Evolutionary conservation across 176 grass and related monocot genomes (phyloP), one percentile per base, ranked within the genome.

Genomic region (Oryza longistaminata): DNA sequence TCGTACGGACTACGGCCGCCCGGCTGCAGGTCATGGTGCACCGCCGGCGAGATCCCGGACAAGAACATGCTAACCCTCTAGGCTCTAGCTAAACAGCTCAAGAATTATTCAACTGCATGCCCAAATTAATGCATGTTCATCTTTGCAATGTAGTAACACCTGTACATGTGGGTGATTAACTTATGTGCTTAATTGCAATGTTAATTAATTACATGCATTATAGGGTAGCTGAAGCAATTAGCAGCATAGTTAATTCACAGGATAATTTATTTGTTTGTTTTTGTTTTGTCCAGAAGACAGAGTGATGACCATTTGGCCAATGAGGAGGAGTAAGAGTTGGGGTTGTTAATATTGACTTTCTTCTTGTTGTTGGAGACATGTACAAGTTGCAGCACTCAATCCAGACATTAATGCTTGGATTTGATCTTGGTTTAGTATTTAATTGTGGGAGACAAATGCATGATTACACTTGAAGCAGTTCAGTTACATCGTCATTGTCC

Each of bases 311-410:
- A 66, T 35, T 33, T 19, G 76, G 26, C 76, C 48, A 49, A 70
- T 75, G 75, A 66, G 46, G 43, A 35, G 9, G 26, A 68, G 44
- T 69, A 80, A 4, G 62, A 64, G 62, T 74, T 70, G 37, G 75
- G 61, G 37, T 10, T 24, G 48, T 78, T 61, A 80, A 48, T 40
- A 80, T 48, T 89, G 82, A 89, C 82, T 70, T 85, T 81, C 14
- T 27, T 58, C 21, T 29, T 62, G 29, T 31, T 5, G 40, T 75
- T 89, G 64, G 27, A 62, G 19, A 62, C 46, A 7, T 50, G 11
- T 19, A n/a, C 9, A 70, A 86, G 75, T 64, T 65, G 68, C 53
- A 50, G 13, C 16, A 29, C 21, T 43, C 39, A 87, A 64, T 27
- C 31, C 26, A 19, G 62, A 75, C 46, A 55, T n/a, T 24, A 17